Percentiles rank a stretch among this genome's conserved stretches.
These are phyloP conservation scores for Irineochytrium annulatum DNA, from an alignment of 192 early-diverging fungal genomes.

Conservation along the genomic window DNA sequence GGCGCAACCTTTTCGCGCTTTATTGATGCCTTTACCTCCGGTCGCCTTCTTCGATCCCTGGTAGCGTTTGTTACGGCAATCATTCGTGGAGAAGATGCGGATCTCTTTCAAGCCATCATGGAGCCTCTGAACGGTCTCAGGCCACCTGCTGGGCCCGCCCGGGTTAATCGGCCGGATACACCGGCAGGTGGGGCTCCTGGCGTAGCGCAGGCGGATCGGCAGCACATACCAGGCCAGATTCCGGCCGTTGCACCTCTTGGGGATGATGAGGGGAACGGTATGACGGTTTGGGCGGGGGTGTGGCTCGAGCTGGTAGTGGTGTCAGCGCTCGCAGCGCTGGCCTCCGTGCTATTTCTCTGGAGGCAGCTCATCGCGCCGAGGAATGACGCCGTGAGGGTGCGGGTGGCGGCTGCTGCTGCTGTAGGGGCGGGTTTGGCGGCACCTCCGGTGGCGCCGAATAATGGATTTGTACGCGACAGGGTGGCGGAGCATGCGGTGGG, in stretches of 20 bases:
- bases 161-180: background rate
- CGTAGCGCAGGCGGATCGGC: background rate
- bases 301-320: slow-evolving; percentile 7
- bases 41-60: background rate
- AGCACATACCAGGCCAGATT: too few relatives aligned
- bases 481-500: background rate
- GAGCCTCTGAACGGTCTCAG: background rate
- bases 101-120: background rate
- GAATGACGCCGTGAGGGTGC: background rate
- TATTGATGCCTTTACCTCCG: background rate
- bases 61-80: background rate
- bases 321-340: slow-evolving; percentile 4
- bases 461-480: background rate
- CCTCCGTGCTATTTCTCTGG: slow-evolving; percentile 15
- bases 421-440: background rate
- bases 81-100: too few relatives aligned
- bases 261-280: background rate
- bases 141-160: background rate
- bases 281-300: slow-evolving; percentile 1
- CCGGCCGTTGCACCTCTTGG: too few relatives aligned
- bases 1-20: background rate
- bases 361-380: slow-evolving; percentile 2
- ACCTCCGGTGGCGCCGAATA: background rate
- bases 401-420: background rate
- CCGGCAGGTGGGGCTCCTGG: background rate